Conservation (phyloP, 1,284 basidiomycete species). For the Kwoniella shivajii region DNA sequence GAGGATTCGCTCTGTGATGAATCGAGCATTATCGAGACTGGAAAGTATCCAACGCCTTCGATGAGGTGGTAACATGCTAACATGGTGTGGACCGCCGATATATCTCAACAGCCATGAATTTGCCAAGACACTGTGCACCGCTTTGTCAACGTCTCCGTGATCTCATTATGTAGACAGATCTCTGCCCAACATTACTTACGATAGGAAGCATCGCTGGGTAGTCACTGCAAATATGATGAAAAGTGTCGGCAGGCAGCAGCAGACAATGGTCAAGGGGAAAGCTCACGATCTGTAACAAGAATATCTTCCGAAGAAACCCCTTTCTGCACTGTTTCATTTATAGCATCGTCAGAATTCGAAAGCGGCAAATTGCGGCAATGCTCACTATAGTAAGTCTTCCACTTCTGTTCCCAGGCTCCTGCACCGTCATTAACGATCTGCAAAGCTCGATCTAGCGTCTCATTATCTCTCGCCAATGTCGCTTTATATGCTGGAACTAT, state of each 20-base stretch:
- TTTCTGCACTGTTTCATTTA: constrained; percentile 3
- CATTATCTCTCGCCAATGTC: constrained; percentile 5
- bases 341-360: constrained; percentile 1
- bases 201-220: constrained; percentile 16
- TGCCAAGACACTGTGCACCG: constrained; percentile 4
- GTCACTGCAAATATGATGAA: neutral
- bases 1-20: constrained; percentile 7
- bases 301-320: constrained; percentile 25
- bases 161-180: neutral
- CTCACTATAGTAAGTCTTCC: constrained; percentile 27
- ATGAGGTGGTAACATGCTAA: constrained; percentile 5
- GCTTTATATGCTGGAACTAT: constrained; percentile 31
- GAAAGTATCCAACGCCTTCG: constrained; percentile 11
- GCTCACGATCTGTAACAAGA: constrained; percentile 28
- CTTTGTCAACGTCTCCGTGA: neutral
- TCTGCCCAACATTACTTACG: constrained; percentile 8
- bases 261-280: neutral
- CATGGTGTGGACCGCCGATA: constrained; percentile 9
- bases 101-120: constrained; percentile 14
- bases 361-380: neutral
- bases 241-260: neutral
- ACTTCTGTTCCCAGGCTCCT: constrained; percentile 20
- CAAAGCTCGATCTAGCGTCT: constrained; percentile 22
- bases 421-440: constrained; percentile 24
- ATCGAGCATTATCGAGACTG: constrained; percentile 10